These are phyloP conservation scores for Suhomyces faveliae DNA, from an alignment of 805 yeast species.

Conservation along the genomic window DNA sequence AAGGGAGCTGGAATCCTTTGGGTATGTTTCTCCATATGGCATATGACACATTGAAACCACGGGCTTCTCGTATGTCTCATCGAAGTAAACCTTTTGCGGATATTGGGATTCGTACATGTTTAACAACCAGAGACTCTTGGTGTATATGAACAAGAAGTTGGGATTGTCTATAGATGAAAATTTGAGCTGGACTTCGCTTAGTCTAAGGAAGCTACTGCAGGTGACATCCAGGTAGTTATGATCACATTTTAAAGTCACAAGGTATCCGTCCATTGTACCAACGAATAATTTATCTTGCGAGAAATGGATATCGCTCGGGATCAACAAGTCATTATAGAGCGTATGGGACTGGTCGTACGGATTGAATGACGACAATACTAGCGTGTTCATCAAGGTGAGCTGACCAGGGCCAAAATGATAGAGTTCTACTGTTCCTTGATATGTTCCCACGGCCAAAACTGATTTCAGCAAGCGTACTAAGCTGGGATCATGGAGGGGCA, in stretches of 20 bases:
- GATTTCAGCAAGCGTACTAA: not conserved
- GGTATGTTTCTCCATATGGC: conserved; percentile 6
- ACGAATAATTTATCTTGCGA: conserved; percentile 15
- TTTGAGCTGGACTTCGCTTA: conserved; percentile 29
- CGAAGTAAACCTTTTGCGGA: conserved; percentile 34
- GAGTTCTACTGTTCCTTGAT: not conserved
- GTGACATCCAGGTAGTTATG: not conserved
- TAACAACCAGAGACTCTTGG: conserved; percentile 34
- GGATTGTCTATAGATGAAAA: conserved; percentile 17
- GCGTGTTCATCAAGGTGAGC: not conserved
- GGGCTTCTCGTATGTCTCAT: conserved; percentile 33
- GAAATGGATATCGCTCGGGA: conserved; percentile 22
- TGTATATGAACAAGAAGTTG: conserved; percentile 22
- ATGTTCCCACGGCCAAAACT: not conserved
- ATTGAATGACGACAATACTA: conserved; percentile 1
- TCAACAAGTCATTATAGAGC: conserved; percentile 7
- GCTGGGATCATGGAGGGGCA: conserved; percentile 5
- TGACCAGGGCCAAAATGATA: not conserved
- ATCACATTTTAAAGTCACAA: conserved; percentile 16
- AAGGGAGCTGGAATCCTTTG: not conserved
- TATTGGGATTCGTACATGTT: conserved; percentile 23
- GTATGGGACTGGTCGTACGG: conserved; percentile 6
- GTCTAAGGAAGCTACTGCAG: conserved; percentile 17
- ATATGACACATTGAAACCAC: conserved; percentile 18
- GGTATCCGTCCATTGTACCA: conserved; percentile 36